Evolutionary conservation across 2,329 filamentous ascomycete species (phyloP).

Genomic region (Fusarium keratoplasticum): DNA sequence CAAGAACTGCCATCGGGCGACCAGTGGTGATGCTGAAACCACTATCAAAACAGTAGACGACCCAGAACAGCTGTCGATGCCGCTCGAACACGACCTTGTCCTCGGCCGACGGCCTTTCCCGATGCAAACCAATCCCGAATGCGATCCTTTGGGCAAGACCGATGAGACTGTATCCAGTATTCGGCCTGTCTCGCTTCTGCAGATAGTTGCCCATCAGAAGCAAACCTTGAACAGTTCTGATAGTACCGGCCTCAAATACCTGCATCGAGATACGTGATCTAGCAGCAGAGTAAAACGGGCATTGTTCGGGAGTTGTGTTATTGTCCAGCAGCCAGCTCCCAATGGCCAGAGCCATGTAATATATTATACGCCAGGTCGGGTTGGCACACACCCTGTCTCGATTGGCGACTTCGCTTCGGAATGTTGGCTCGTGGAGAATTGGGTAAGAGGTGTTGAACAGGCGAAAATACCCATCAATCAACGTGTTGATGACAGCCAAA

Average conservation of each 20-base stretch:
- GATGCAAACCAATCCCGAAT: conserved; percentile 59
- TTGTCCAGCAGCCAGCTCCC: conserved; percentile 46
- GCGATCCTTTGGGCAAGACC: conserved; percentile 61
- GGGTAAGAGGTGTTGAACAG: conserved; percentile 57
- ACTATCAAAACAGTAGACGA: conserved; percentile 55
- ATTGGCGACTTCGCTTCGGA: conserved; percentile 42
- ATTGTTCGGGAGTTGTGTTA: conserved; percentile 18
- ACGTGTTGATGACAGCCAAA: conserved; percentile 25
- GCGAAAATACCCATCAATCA: conserved; percentile 55
- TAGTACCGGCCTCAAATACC: conserved; percentile 55
- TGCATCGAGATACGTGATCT: conserved; percentile 51
- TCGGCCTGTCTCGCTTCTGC: conserved; percentile 60
- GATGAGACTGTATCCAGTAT: conserved; percentile 61
- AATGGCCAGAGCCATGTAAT: conserved; percentile 42
- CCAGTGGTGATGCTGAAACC: conserved; percentile 59
- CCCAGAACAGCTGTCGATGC: conserved; percentile 49
- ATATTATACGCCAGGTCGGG: conserved; percentile 41
- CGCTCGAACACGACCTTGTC: conserved; percentile 46
- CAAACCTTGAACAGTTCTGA: conserved; percentile 56
- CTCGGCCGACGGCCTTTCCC: conserved; percentile 46
- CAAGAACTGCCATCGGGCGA: conserved; percentile 52
- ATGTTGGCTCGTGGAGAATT: conserved; percentile 56
- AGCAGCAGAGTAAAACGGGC: conserved; percentile 42
- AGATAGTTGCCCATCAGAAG: conserved; percentile 58
- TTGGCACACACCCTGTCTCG: not conserved